Evolutionary conservation across 805 yeast genomes (phyloP).

Genomic region (Saturnispora zaruensis): DNA sequence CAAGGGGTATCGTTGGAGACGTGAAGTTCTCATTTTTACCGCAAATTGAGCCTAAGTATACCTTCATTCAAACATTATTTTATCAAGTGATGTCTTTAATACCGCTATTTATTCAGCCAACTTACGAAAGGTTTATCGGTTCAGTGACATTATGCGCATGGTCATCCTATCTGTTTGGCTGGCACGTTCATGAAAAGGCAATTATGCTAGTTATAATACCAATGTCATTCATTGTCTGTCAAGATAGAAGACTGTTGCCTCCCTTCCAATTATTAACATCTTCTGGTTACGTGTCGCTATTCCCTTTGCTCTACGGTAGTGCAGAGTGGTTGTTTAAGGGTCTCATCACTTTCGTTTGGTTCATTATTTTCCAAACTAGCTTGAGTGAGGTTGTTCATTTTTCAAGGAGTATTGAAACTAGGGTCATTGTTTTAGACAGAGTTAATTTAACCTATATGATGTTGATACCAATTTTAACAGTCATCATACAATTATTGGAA

Average conservation of each 20-base stretch:
- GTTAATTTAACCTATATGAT: slow-evolving; percentile 56
- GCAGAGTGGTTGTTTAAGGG: slow-evolving; percentile 74
- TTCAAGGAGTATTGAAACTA: slow-evolving; percentile 32
- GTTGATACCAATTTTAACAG: slow-evolving; percentile 58
- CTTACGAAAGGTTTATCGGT: slow-evolving; percentile 71
- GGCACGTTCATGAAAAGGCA: slow-evolving; percentile 99
- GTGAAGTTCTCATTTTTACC: slow-evolving; percentile 77
- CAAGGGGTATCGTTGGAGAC: slow-evolving; percentile 90
- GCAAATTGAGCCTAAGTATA: slow-evolving; percentile 63
- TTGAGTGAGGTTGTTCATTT: slow-evolving; percentile 57
- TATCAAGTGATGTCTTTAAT: slow-evolving; percentile 72
- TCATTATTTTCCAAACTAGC: slow-evolving; percentile 63
- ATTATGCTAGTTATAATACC: slow-evolving; percentile 86
- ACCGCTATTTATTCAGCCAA: slow-evolving; percentile 65
- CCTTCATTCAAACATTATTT: slow-evolving; percentile 75
- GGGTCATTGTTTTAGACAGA: slow-evolving; percentile 63
- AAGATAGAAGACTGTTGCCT: slow-evolving; percentile 62
- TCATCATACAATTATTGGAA: slow-evolving; percentile 37
- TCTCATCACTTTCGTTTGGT: slow-evolving; percentile 77
- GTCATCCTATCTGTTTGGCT: slow-evolving; percentile 88
- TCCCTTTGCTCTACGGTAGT: slow-evolving; percentile 76
- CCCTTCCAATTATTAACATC: slow-evolving; percentile 65
- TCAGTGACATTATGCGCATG: slow-evolving; percentile 83
- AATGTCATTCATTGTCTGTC: slow-evolving; percentile 62
- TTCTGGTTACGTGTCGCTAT: slow-evolving; percentile 79